Base-by-base conservation (phyloP, 192 early-diverging fungal species). In the Backusella tarrabulga region DNA sequence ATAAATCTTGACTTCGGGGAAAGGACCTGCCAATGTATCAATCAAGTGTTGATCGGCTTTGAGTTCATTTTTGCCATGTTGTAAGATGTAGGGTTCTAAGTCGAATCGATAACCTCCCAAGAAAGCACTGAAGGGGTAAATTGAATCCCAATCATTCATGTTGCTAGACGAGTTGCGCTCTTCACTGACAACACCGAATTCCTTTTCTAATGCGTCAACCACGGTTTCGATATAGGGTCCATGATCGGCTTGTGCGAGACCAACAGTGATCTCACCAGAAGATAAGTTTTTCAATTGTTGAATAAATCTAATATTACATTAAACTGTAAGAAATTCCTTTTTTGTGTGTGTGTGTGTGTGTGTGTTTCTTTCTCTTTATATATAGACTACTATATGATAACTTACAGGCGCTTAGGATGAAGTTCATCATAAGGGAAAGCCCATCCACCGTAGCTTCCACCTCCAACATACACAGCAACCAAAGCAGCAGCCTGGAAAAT, bases 101-200 rank as follows among this genome's bases (percentile, higher is more conserved):
- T 89, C 83, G 41, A 91, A 79, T 29, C 82, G 80, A 74, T 88
- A 89, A 3, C 85, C 84, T 32, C 88, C 86, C 29, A 91, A 69
- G 70, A 89, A 90, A 21, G 85, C 81, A 73, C 82, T 86, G 82
- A 92, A 92, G 15, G 93, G 93, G 76, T 88, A 92, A 6, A 94
- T 73, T 0, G 85, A 80, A 19, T 88, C 84, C 89, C 88, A 92
- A 34, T 90, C 86, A 12, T 81, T 79, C 7, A 82, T 83, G 35
- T 85, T 86, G 8, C 79, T 71, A 8, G 44, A 19, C 32, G 72
- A 78, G 19, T 38, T 38, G 34, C 83, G 83, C 17, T 69, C 60
- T 12, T 76, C 80, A 5, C 84, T 79, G 44, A 70, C 35, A 9
- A 78, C 75, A 9, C 81, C 83, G 14, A 88, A 82, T 26, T 81